A percentile compares a stretch with the other conserved stretches of the same genome.
Evolutionary conservation across 345 rosid species (phyloP).

Genomic region (Rubroshorea leprosula): DNA sequence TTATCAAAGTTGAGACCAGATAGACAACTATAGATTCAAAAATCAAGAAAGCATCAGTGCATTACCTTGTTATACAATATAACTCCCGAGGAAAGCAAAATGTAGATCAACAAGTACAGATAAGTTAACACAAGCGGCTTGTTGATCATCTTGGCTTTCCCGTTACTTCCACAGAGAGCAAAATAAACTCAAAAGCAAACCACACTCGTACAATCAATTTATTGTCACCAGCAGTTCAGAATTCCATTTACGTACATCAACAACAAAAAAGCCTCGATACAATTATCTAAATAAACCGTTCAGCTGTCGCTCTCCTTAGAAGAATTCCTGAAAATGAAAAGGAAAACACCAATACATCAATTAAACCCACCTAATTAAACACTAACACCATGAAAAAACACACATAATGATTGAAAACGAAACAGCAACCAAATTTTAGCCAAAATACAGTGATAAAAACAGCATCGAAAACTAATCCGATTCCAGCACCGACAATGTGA

Average conservation of each 20-base stretch:
- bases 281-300: background rate
- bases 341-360: background rate
- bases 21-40: too few species aligned
- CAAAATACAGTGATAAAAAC: background rate
- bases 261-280: background rate
- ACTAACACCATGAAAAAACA: too few species aligned
- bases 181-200: background rate
- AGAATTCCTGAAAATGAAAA: background rate
- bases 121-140: slow-evolving; percentile 80
- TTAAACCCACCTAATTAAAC: background rate
- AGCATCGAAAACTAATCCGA: background rate
- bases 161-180: slow-evolving; percentile 9
- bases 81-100: slow-evolving; percentile 84
- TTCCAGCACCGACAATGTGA: background rate
- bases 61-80: slow-evolving; percentile 92
- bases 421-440: background rate
- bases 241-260: background rate
- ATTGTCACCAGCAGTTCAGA: background rate
- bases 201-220: background rate
- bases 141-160: slow-evolving; percentile 51
- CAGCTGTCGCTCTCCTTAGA: background rate
- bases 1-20: too few species aligned
- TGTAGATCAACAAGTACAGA: slow-evolving; percentile 71
- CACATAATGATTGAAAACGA: background rate
- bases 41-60: background rate